Evolutionary conservation across 352 stramenopile species (phyloP), one percentile per base, ranked within the genome.

Genomic region (Phytophthora fragariaefolia): DNA sequence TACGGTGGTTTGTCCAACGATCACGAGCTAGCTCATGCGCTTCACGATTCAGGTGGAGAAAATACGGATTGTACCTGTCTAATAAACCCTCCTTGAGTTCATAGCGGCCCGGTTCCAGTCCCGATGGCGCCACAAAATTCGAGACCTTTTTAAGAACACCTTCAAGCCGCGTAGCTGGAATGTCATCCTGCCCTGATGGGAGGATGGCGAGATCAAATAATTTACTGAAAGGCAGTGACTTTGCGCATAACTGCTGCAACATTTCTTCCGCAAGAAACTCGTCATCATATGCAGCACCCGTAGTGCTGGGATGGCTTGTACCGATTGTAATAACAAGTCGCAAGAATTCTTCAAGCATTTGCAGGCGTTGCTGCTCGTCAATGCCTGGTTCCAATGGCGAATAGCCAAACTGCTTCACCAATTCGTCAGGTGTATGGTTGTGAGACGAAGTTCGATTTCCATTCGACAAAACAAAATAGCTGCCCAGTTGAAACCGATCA

Each of bases 1-100:
- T 94, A 28, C 87, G 80, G 58, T 89, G 86, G 13, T 65, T 91
- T 7, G 87, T 92, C 83, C 87, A 96, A 47, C 82, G 85, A 76
- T 95, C 89, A 27, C 89, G 87, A 3, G 89, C 89, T 28, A 89
- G 56, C 46, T 96, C 89, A 50, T 96, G 89, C 9, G 83, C 67
- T 71, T 96, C 89, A 20, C 89, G 83, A 43, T 93, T 96, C 12
- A 96, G 57, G 50, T 96, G 89, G 58, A 95, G 57, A 56, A 92
- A 95, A 34, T 96, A 96, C 13, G 89, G 89, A 45, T 96, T 95
- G 71, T 95, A 96, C 26, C 74, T 69, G n/a, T 91, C 84, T 12
- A 96, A 69, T 24, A 89, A 57, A 1, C 80, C 82, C 6, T 88
- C 71, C 30, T 95, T 92, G 24, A 96, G 74, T 51, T 90, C 82